phyloP scores from a whole-genome alignment of 805 yeast genomes.

The Sugiyamaella qingdaonensis region DNA sequence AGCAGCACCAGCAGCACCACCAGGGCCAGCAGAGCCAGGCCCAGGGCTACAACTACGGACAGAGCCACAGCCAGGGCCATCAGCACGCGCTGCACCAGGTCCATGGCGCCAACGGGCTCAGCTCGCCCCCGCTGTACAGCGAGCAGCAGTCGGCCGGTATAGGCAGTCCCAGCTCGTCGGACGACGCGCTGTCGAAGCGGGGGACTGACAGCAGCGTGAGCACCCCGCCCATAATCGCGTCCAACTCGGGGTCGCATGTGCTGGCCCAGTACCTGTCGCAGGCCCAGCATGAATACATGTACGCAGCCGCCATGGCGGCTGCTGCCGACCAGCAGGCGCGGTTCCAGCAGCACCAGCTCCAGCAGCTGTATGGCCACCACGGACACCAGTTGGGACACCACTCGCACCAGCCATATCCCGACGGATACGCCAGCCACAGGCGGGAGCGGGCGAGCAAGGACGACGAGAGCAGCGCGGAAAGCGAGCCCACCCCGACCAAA shows the following conservation, averaged over 20 bases:
- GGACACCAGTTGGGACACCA: neutral
- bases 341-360: slow-evolving; percentile 5
- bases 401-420: neutral
- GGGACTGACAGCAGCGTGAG: slow-evolving; percentile 2
- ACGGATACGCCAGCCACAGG: too few species aligned
- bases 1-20: neutral
- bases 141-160: neutral
- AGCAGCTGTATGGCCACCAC: slow-evolving; percentile 5
- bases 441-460: neutral
- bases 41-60: too few species aligned
- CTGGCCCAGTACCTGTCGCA: slow-evolving; percentile 79
- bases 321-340: slow-evolving; percentile 14
- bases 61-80: too few species aligned
- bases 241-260: slow-evolving; percentile 60
- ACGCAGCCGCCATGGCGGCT: slow-evolving; percentile 23
- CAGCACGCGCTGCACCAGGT: neutral
- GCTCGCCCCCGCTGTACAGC: neutral
- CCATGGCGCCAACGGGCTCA: neutral
- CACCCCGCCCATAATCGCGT: slow-evolving; percentile 4
- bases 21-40: too few species aligned
- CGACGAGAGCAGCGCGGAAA: neutral
- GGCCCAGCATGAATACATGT: slow-evolving; percentile 50
- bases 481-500: neutral
- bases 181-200: neutral
- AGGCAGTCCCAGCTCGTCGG: neutral